These are phyloP conservation scores for Carex scoparia DNA, from an alignment of 176 grass and related monocot genomes.

Conservation along the genomic window DNA sequence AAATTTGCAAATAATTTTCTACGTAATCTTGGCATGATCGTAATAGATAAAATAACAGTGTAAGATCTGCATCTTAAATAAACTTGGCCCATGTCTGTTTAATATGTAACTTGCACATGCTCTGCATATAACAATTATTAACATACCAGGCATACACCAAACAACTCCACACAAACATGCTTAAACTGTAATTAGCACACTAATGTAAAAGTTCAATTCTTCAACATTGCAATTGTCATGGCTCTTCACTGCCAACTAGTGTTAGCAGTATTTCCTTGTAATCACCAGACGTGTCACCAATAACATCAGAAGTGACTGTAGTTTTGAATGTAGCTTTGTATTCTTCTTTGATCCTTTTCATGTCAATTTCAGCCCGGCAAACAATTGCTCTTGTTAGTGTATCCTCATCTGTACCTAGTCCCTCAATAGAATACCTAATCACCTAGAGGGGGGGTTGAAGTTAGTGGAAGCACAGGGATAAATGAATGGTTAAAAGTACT, in stretches of 20 bases:
- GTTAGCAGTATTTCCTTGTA: constrained; percentile 60
- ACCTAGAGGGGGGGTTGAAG: constrained; percentile 30
- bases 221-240: neutral
- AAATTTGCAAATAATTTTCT: neutral
- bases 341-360: constrained; percentile 55
- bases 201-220: neutral
- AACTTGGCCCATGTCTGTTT: neutral
- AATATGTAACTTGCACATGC: neutral
- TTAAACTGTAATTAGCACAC: neutral
- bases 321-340: constrained; percentile 47
- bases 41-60: neutral
- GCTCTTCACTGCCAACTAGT: constrained; percentile 39
- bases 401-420: constrained; percentile 73
- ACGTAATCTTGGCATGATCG: neutral
- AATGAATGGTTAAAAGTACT: neutral
- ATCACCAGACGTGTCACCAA: constrained; percentile 49
- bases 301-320: constrained; percentile 36
- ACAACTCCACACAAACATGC: neutral
- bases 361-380: constrained; percentile 44
- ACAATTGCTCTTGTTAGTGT: constrained; percentile 71
- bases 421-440: constrained; percentile 55
- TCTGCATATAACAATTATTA: constrained; percentile 2
- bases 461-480: neutral
- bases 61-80: neutral
- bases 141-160: neutral